Evolutionary conservation across 139 green algal species (phyloP).

Genomic region (Asterochloris erici): DNA sequence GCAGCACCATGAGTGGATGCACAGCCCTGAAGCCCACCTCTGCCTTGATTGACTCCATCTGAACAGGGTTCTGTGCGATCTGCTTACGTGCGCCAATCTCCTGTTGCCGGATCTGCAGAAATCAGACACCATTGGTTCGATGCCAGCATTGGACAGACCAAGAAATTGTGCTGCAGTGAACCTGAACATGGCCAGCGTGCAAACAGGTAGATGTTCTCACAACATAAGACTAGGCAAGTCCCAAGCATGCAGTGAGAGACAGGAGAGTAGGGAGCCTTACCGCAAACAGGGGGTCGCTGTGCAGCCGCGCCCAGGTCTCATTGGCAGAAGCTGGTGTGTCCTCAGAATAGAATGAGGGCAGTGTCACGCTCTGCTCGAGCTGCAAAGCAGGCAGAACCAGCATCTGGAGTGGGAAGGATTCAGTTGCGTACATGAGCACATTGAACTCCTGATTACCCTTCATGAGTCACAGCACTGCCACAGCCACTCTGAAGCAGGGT

Average conservation of each 20-base stretch:
- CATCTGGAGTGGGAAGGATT: neutral
- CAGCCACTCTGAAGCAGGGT: too few relatives aligned
- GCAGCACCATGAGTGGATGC: neutral
- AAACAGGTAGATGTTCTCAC: neutral
- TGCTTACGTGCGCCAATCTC: constrained; percentile 56
- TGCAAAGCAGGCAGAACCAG: constrained; percentile 9
- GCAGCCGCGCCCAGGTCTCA: constrained; percentile 87
- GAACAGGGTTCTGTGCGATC: constrained; percentile 64
- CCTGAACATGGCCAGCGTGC: neutral
- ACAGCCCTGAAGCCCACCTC: constrained; percentile 5
- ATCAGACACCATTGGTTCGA: neutral
- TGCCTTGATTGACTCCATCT: constrained; percentile 48
- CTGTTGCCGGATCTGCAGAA: constrained; percentile 60
- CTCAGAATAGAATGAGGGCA: constrained; percentile 62
- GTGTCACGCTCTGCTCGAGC: constrained; percentile 24
- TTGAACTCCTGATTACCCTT: neutral
- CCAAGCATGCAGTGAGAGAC: neutral
- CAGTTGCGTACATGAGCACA: neutral
- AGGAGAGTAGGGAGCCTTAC: constrained; percentile 15
- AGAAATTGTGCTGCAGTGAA: neutral
- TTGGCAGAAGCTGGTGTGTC: constrained; percentile 73
- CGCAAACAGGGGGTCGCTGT: constrained; percentile 91
- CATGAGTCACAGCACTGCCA: too few relatives aligned
- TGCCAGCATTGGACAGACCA: neutral
- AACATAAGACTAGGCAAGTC: neutral